Base-by-base conservation (phyloP, 1,284 basidiomycete species). In the Cryptococcus hybrid region DNA sequence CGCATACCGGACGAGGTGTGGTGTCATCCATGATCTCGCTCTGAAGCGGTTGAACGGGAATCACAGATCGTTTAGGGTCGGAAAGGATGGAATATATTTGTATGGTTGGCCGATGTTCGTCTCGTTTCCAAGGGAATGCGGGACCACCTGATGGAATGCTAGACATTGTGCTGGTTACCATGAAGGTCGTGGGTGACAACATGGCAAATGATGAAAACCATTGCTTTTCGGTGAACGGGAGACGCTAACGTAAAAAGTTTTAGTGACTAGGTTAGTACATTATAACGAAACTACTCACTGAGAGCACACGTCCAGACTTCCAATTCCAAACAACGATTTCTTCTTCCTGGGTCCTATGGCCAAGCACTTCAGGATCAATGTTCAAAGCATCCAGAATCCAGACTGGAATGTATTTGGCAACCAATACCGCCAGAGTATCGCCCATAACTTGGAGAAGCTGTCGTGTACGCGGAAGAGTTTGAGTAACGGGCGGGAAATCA, bases 281-380 rank as follows among this genome's bases (percentile, higher is more conserved):
- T 24, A 24, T n/a, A 24, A 24, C 24, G n/a, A 24, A 24, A 24
- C 24, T 24, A 24, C 24, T 24, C 24, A 24, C 24, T 24, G 65
- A 62, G 5, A 78, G 58, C 0, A 76, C 69, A 42, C 63, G 59
- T 9, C 76, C 76, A 12, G 74, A 76, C 62, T 73, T 76, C 76
- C 76, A 78, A 57, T 78, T 75, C 74, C 74, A 78, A 38, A 69
- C 66, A 4, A 75, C 67, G 3, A 78, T 58, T 59, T 75, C 72
- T 58, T 77, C 74, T 36, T 74, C 69, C 34, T 64, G 68, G 15
- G 61, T 62, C 37, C 54, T 39, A 12, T 54, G 51, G 3, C 53
- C 57, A 35, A 63, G 24, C 3, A 43, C 59, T 12, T 57, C 61
- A 24, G 64, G 42, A 1, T 52, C 60, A 3, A 68, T 54, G 5